Base-by-base conservation (phyloP, 768 basidiomycete genomes). In the Rhodotorula babjevae region DNA sequence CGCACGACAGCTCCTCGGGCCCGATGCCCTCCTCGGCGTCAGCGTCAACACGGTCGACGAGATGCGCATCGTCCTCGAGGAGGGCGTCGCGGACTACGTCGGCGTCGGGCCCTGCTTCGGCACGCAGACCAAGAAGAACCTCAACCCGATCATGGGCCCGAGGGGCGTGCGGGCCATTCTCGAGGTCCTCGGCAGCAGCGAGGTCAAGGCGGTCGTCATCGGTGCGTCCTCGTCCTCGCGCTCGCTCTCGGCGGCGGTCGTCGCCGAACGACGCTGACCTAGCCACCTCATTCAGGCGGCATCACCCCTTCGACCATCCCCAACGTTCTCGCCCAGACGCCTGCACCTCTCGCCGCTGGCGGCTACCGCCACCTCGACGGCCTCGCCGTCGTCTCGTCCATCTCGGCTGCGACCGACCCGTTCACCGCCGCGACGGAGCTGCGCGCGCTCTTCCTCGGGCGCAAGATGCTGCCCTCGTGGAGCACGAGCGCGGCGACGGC, bases 341-440 rank as follows among this genome's bases (percentile, higher is more conserved):
- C 74, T 10, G 73, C 68, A 1, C 68, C 78, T 6, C 64, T 70
- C 29, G 23, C 62, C 2, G 33, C 50, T 0, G 69, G 65, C 33
- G 52, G 46, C 18, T 77, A 74, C 56, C 87, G 85, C 67, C 65
- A 83, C 2, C 82, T 95, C 25, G 88, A 91, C 68, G 94, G 94
- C 0, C 84, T 96, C 40, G 94, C 94, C 19, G 86, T 96, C 63
- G 89, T 96, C 53, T 93, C 91, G 31, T 91, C 92, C 58, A 92
- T 97, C 68, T 84, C 91, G 14, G 85, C 87, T 7, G 89, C 91
- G 0, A 47, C 70, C 80, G 74, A 80, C 80, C 52, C 72, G 74
- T 15, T 79, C 83, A 18, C 44, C 4, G 73, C 73, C 3, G 65
- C 76, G 5, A 52, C 33, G 27, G 61, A 65, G 59, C 73, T 72